These are phyloP conservation scores for Hyaloperonospora arabidopsidis DNA, from an alignment of 352 stramenopile species.

Conservation along the genomic window DNA sequence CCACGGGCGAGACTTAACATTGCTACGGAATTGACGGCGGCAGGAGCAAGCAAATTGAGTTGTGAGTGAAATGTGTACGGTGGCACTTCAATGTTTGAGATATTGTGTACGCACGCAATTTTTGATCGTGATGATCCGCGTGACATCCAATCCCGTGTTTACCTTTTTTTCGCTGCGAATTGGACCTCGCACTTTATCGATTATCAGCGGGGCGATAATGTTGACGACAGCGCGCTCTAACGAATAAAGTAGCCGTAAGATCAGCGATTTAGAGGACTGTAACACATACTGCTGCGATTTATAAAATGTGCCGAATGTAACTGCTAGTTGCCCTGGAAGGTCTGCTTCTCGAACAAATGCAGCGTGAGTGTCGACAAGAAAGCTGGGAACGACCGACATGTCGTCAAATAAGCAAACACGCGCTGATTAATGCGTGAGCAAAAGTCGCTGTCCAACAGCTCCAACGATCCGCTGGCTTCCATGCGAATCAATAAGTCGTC, in stretches of 20 bases:
- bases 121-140: conserved; percentile 3
- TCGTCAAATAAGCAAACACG: conserved; percentile 31
- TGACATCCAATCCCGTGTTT: conserved; percentile 27
- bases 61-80: conserved; percentile 13
- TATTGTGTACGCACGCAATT: no score
- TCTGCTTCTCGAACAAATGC: conserved; percentile 87
- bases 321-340: conserved; percentile 66
- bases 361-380: conserved; percentile 86
- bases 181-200: not conserved
- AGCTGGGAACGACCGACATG: conserved; percentile 82
- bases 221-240: no score
- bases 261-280: no score
- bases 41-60: conserved; percentile 18
- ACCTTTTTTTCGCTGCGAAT: conserved; percentile 4
- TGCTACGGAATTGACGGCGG: not conserved
- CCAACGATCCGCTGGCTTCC: conserved; percentile 58
- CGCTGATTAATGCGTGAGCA: conserved; percentile 47
- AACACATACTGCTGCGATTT: conserved; percentile 4
- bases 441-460: conserved; percentile 82
- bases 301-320: conserved; percentile 18
- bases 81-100: conserved; percentile 13
- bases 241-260: no score
- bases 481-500: conserved; percentile 83
- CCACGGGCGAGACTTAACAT: conserved; percentile 25
- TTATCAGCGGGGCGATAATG: no score